A percentile compares a stretch with the other conserved stretches of the same genome.
Conservation (phyloP, 2,329 filamentous ascomycete genomes). For the Aschersonia sp. region DNA sequence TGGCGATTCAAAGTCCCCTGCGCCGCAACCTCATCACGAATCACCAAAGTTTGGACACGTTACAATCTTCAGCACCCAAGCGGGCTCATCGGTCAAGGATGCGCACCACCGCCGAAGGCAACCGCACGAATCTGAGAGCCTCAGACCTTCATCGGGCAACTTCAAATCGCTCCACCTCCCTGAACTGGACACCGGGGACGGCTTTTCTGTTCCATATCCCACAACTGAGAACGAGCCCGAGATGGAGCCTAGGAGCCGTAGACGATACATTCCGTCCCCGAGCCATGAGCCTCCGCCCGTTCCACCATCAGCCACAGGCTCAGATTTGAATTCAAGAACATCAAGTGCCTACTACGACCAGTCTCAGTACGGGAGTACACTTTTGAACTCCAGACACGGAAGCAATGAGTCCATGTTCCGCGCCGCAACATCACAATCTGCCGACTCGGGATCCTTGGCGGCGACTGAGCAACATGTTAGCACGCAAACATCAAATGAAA, state of each 20-base stretch:
- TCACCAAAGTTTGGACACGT: constrained; percentile 15
- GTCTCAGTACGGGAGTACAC: constrained; percentile 22
- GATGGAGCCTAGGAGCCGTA: constrained; percentile 14
- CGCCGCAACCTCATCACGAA: constrained; percentile 12
- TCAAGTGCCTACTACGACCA: constrained; percentile 23
- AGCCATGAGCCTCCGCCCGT: constrained; percentile 36
- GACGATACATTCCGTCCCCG: constrained; percentile 23
- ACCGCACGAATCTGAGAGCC: constrained; percentile 11
- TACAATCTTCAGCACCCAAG: constrained; percentile 15
- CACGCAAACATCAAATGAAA: constrained; percentile 21
- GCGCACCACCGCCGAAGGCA: not conserved
- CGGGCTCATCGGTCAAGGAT: constrained; percentile 1
- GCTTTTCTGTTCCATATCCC: constrained; percentile 34
- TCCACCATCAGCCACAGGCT: constrained; percentile 21
- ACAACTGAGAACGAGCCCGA: constrained; percentile 7
- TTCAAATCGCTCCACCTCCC: constrained; percentile 27
- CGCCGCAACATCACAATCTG: constrained; percentile 28
- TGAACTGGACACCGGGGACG: constrained; percentile 34
- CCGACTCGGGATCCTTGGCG: constrained; percentile 30
- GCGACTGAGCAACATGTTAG: constrained; percentile 23
- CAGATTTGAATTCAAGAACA: constrained; percentile 25
- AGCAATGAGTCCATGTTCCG: constrained; percentile 30
- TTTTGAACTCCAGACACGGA: constrained; percentile 27
- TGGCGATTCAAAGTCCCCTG: constrained; percentile 14
- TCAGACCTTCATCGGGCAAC: constrained; percentile 11